These are phyloP conservation scores for Saccharomyces hybrid DNA, from an alignment of 1,139 yeast species.

Conservation along the genomic window DNA sequence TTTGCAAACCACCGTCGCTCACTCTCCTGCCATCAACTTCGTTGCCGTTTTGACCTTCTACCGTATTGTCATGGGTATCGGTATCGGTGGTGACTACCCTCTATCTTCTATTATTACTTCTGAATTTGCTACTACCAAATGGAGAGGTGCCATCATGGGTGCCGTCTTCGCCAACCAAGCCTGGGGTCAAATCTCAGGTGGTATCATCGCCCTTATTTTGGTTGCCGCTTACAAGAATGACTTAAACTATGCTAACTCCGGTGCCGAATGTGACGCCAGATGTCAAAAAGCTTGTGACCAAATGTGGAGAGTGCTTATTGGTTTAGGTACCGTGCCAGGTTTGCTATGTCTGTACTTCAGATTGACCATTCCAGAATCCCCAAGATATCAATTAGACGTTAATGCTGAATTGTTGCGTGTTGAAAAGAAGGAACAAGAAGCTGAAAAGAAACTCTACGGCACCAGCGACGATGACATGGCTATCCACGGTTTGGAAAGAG, in stretches of 20 bases:
- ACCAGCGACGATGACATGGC: slow-evolving; percentile 34
- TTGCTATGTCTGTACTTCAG: slow-evolving; percentile 74
- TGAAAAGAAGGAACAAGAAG: background rate
- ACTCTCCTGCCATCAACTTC: slow-evolving; percentile 61
- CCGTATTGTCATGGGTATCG: slow-evolving; percentile 85
- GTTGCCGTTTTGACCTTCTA: slow-evolving; percentile 63
- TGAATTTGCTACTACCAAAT: slow-evolving; percentile 81
- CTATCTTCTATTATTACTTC: slow-evolving; percentile 87
- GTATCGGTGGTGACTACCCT: slow-evolving; percentile 99
- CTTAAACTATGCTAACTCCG: slow-evolving; percentile 43
- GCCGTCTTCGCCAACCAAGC: slow-evolving; percentile 93
- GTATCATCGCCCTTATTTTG: slow-evolving; percentile 65
- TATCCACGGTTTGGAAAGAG: slow-evolving; percentile 38
- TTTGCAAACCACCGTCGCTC: slow-evolving; percentile 65
- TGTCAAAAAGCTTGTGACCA: slow-evolving; percentile 77
- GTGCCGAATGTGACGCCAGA: slow-evolving; percentile 50
- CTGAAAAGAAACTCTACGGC: slow-evolving; percentile 1
- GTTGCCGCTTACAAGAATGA: slow-evolving; percentile 64
- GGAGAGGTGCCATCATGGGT: slow-evolving; percentile 96
- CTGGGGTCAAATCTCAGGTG: slow-evolving; percentile 83
- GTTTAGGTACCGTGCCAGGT: slow-evolving; percentile 88
- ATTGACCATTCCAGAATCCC: slow-evolving; percentile 89
- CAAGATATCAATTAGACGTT: slow-evolving; percentile 78
- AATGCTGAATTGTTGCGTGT: slow-evolving; percentile 40
- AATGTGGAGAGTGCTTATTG: slow-evolving; percentile 88